Conservation (phyloP, 148 eudicot genomes). For the Fagopyrum tataricum region DNA sequence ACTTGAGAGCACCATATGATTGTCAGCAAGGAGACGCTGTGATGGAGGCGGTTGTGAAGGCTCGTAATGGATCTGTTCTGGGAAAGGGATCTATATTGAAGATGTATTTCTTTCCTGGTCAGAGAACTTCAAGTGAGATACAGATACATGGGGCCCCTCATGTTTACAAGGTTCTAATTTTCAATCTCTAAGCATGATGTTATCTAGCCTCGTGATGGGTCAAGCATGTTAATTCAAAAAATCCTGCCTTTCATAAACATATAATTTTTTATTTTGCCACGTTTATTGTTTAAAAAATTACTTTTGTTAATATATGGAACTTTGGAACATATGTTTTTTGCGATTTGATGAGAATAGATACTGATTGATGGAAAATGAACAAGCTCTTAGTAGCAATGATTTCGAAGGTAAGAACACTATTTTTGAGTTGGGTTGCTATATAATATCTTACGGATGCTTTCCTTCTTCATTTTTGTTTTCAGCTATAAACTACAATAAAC, state of each 20-base stretch:
- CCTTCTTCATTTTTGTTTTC: neutral
- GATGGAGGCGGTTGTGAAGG: slow-evolving; percentile 87
- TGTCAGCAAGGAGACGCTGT: slow-evolving; percentile 97
- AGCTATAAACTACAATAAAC: neutral
- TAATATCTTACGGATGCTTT: neutral
- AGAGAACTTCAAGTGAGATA: slow-evolving; percentile 80
- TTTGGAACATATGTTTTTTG: neutral
- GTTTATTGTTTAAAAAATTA: neutral
- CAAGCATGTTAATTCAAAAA: neutral
- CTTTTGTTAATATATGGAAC: neutral
- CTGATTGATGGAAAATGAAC: neutral
- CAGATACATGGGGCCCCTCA: slow-evolving; percentile 95
- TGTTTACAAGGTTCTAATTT: slow-evolving; percentile 63
- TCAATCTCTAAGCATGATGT: neutral
- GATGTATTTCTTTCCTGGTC: slow-evolving; percentile 98
- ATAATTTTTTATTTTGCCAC: neutral
- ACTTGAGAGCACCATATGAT: slow-evolving; percentile 71
- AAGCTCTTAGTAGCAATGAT: neutral
- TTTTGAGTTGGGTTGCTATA: neutral
- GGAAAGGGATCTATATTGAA: slow-evolving; percentile 95
- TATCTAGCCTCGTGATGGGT: neutral
- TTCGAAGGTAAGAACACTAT: neutral
- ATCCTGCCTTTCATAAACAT: neutral
- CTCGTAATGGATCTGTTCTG: slow-evolving; percentile 85
- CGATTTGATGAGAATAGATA: neutral